These are phyloP conservation scores for Suillus placidus DNA, from an alignment of 768 basidiomycete species.

Conservation along the genomic window DNA sequence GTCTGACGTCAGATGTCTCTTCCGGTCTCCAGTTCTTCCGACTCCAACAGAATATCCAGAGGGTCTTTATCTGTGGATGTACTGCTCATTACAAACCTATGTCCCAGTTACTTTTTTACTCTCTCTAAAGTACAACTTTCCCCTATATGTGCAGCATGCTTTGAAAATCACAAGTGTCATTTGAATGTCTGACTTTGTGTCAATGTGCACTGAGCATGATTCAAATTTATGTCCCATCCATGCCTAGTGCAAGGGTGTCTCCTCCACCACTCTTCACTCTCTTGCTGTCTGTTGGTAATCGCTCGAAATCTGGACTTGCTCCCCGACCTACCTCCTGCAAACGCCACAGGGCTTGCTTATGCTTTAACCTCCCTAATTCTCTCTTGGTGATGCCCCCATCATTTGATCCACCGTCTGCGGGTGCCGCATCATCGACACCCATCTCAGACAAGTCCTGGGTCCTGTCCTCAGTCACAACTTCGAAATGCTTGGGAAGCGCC, in stretches of 20 bases:
- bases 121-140: too few relatives aligned
- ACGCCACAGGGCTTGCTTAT: constrained; percentile 47
- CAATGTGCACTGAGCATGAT: too few relatives aligned
- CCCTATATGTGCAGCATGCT: too few relatives aligned
- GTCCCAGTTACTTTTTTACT: too few relatives aligned
- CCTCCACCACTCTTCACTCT: constrained; percentile 19
- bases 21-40: too few relatives aligned
- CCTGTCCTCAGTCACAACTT: constrained; percentile 47
- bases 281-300: constrained; percentile 14
- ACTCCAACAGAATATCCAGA: too few relatives aligned
- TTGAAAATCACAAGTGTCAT: too few relatives aligned
- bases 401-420: constrained; percentile 9
- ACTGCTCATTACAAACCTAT: too few relatives aligned
- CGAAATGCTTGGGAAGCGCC: constrained; percentile 61
- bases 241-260: constrained; percentile 6
- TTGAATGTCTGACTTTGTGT: too few relatives aligned
- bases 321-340: constrained; percentile 18
- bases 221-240: constrained; percentile 9
- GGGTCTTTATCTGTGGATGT: too few relatives aligned
- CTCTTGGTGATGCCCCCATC: constrained; percentile 44
- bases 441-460: constrained; percentile 30
- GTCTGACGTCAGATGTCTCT: too few relatives aligned
- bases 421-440: constrained; percentile 17
- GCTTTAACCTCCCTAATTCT: constrained; percentile 52
- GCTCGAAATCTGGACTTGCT: constrained; percentile 11